Evolutionary conservation across 2,329 filamentous ascomycete genomes (phyloP).

Genomic region (Elsinoe arachidis): DNA sequence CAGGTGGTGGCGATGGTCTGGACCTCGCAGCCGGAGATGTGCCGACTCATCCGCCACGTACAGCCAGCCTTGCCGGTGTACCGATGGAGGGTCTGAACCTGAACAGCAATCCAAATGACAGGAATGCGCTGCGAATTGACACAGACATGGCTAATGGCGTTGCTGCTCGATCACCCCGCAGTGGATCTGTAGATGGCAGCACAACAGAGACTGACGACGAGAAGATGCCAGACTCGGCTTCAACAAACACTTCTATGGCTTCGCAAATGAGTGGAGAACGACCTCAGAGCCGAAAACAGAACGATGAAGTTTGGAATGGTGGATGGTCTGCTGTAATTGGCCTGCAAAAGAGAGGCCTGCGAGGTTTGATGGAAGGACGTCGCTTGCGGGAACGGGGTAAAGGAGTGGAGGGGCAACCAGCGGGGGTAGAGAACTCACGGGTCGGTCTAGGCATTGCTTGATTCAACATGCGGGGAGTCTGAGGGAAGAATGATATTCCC

Average conservation of each 20-base stretch:
- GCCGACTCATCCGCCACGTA: conserved; percentile 31
- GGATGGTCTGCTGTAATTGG: conserved; percentile 86
- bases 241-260: conserved; percentile 26
- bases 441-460: conserved; percentile 19
- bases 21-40: conserved; percentile 44
- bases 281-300: conserved; percentile 33
- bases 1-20: conserved; percentile 79
- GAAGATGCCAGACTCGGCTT: conserved; percentile 27
- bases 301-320: conserved; percentile 66
- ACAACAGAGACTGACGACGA: conserved; percentile 27
- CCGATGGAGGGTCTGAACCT: conserved; percentile 12
- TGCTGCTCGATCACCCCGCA: conserved; percentile 25
- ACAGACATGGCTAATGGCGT: conserved; percentile 37
- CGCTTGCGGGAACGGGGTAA: conserved; percentile 66
- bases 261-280: conserved; percentile 27
- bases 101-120: conserved; percentile 31
- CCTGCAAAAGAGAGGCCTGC: conserved; percentile 82
- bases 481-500: neutral
- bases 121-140: conserved; percentile 39
- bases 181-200: conserved; percentile 24
- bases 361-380: conserved; percentile 89
- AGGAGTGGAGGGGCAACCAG: conserved; percentile 22
- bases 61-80: conserved; percentile 41
- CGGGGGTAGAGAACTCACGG: conserved; percentile 25
- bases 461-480: conserved; percentile 2